phyloP scores from a whole-genome alignment of 176 grass and related monocot species.

The Musa troglodytarum region DNA sequence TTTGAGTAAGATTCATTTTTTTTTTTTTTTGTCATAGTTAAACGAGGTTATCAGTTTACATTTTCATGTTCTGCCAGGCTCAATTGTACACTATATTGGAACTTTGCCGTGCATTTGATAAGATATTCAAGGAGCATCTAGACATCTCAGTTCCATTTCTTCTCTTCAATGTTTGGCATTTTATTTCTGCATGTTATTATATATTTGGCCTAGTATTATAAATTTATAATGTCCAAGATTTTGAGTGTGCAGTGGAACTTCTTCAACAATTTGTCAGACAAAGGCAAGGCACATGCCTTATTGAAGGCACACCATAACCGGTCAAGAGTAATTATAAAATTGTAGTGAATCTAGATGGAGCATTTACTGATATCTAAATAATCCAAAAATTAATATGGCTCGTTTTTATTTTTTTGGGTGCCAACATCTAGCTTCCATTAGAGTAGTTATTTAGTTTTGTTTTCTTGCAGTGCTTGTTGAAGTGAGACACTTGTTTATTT shows the following conservation, averaged over 20 bases:
- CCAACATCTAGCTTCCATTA: too few species aligned
- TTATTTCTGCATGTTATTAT: constrained; percentile 1
- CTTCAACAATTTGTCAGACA: not conserved
- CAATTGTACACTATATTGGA: constrained; percentile 87
- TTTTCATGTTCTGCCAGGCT: constrained; percentile 43
- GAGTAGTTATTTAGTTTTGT: too few species aligned
- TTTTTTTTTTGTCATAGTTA: not conserved
- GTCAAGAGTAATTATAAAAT: too few species aligned
- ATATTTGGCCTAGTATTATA: constrained; percentile 9
- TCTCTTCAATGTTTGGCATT: not conserved
- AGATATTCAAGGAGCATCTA: constrained; percentile 98
- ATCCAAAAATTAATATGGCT: too few species aligned
- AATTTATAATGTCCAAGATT: not conserved
- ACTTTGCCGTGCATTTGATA: constrained; percentile 85
- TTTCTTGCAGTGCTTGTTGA: too few species aligned
- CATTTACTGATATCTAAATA: too few species aligned
- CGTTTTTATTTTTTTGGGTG: too few species aligned
- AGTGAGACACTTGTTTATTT: too few species aligned
- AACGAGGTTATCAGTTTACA: not conserved
- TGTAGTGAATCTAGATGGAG: too few species aligned
- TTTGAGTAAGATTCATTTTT: constrained; percentile 5
- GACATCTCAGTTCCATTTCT: constrained; percentile 1
- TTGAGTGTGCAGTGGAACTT: not conserved
- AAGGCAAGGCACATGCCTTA: not conserved
- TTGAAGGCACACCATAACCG: too few species aligned